Evolutionary conservation across 345 rosid genomes (phyloP).

Genomic region (Lenwebbia sp.): DNA sequence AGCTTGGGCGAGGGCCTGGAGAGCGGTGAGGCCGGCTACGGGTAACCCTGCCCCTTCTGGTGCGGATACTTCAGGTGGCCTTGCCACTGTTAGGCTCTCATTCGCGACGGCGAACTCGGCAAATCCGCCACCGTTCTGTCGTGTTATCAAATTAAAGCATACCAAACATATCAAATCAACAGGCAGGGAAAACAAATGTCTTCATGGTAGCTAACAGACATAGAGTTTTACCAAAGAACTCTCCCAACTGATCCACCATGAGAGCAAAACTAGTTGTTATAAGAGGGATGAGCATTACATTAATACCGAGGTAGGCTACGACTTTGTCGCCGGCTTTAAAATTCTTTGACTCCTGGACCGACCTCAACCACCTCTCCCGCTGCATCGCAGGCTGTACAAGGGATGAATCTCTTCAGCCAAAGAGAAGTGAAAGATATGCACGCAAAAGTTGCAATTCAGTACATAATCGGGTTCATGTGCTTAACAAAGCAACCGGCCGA

Average conservation of each 20-base stretch:
- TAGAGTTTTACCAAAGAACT: neutral
- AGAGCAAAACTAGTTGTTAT: neutral
- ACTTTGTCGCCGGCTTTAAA: slow-evolving; percentile 25
- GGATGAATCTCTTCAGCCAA: neutral
- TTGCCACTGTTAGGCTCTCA: slow-evolving; percentile 3
- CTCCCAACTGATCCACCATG: neutral
- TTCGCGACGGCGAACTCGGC: slow-evolving; percentile 3
- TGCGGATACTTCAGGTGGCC: slow-evolving; percentile 13
- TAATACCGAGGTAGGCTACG: slow-evolving; percentile 8
- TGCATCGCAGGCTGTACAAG: slow-evolving; percentile 13
- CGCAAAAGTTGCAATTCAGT: neutral
- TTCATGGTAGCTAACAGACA: neutral
- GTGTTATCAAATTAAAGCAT: neutral
- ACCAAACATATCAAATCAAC: too few species aligned
- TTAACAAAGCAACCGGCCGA: neutral
- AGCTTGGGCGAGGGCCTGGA: slow-evolving; percentile 7
- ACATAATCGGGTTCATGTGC: neutral
- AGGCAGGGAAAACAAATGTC: too few species aligned
- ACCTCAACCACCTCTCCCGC: slow-evolving; percentile 24
- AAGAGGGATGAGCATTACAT: neutral
- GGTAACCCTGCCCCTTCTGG: slow-evolving; percentile 14
- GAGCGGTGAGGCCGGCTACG: slow-evolving; percentile 14
- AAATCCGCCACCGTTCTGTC: slow-evolving; percentile 11
- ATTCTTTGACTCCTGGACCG: slow-evolving; percentile 11
- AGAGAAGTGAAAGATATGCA: neutral